Conservation (phyloP, 352 stramenopile species). For the Saprolegnia diclina region DNA sequence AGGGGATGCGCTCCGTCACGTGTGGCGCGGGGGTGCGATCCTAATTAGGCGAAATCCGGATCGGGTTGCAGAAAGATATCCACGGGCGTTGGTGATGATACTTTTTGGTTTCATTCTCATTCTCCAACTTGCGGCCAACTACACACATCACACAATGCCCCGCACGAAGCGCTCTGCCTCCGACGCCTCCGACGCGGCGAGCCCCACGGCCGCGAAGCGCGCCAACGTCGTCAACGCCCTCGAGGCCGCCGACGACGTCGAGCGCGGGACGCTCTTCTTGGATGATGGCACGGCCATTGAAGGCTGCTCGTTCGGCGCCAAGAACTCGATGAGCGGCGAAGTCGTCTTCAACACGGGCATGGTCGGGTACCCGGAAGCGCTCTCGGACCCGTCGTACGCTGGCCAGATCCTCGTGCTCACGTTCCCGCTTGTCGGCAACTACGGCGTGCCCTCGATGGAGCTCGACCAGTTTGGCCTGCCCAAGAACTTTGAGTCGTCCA, state of each 20-base stretch:
- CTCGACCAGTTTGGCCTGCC: constrained; percentile 91
- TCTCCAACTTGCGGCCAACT: constrained; percentile 12
- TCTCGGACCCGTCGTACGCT: constrained; percentile 97
- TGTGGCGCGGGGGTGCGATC: not conserved
- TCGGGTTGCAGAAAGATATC: constrained; percentile 5
- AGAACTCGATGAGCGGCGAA: constrained; percentile 87
- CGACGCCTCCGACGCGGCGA: constrained; percentile 21
- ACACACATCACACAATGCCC: constrained; percentile 8
- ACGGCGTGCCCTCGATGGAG: constrained; percentile 91
- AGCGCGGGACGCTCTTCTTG: constrained; percentile 62
- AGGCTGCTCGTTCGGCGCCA: constrained; percentile 91
- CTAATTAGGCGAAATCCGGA: constrained; percentile 4
- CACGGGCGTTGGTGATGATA: constrained; percentile 12
- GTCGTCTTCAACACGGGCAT: constrained; percentile 99
- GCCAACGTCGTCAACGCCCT: constrained; percentile 22
- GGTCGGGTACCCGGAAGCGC: constrained; percentile 97
- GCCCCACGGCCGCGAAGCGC: constrained; percentile 14
- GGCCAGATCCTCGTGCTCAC: constrained; percentile 97
- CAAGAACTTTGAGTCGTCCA: constrained; percentile 93
- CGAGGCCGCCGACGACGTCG: constrained; percentile 16
- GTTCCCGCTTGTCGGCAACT: constrained; percentile 97
- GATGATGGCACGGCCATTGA: constrained; percentile 79
- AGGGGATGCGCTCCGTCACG: not conserved
- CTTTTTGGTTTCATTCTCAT: constrained; percentile 23
- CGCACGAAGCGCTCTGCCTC: constrained; percentile 23